A percentile compares a stretch with the other conserved stretches of the same genome.
Conservation (phyloP, 495 filamentous ascomycete species). For the Penicillium subrubescens region DNA sequence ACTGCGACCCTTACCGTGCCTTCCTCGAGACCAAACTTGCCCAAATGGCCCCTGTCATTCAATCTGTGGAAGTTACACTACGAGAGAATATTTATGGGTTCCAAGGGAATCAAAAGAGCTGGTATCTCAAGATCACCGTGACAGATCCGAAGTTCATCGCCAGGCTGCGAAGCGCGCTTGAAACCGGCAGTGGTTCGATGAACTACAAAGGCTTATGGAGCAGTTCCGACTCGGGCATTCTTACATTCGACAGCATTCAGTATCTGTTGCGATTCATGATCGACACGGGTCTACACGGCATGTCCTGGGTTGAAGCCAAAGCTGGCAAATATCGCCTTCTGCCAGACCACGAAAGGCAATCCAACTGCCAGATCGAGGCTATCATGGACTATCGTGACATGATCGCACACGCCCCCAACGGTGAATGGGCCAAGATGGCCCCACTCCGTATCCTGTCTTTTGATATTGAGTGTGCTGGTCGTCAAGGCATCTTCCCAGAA, state of each 20-base stretch:
- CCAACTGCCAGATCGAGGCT: conserved; percentile 96
- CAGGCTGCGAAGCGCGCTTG: conserved; percentile 70
- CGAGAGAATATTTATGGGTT: conserved; percentile 90
- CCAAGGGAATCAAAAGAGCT: conserved; percentile 87
- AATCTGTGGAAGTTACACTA: conserved; percentile 75
- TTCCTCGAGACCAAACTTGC: conserved; percentile 77
- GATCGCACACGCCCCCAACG: conserved; percentile 84
- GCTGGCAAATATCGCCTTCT: conserved; percentile 72
- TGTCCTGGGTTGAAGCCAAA: conserved; percentile 95
- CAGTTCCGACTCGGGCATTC: conserved; percentile 63
- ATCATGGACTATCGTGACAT: conserved; percentile 77
- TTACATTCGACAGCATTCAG: conserved; percentile 93
- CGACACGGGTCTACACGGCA: conserved; percentile 86
- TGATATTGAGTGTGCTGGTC: conserved; percentile 98
- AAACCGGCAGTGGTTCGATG: conserved; percentile 60
- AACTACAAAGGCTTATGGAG: conserved; percentile 95
- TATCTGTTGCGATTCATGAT: conserved; percentile 98
- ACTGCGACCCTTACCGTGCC: conserved; percentile 72
- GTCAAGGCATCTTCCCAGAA: conserved; percentile 96
- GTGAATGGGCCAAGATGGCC: conserved; percentile 98
- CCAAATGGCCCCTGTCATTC: conserved; percentile 62
- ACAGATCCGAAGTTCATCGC: conserved; percentile 81
- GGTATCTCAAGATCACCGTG: conserved; percentile 90
- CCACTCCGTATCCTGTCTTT: conserved; percentile 91
- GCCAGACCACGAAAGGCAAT: conserved; percentile 60